Evolutionary conservation across 805 yeast genomes (phyloP).

Genomic region (Wickerhamomyces ciferrii): DNA sequence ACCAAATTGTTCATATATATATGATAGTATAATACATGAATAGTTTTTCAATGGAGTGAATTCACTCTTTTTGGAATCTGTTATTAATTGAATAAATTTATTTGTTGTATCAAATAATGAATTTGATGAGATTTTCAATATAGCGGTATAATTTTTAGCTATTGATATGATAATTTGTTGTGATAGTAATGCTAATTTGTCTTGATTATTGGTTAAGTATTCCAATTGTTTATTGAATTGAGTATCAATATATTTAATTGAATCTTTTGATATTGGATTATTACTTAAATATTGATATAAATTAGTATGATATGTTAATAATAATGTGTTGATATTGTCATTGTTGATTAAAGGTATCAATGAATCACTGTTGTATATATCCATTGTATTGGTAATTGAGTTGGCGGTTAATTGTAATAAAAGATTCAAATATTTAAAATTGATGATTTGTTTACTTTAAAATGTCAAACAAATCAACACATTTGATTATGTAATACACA

Average conservation of each 20-base stretch:
- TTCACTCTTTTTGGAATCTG: constrained; percentile 19
- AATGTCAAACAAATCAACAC: too few species aligned
- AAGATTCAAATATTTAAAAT: too few species aligned
- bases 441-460: too few species aligned
- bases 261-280: neutral
- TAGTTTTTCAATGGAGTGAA: constrained; percentile 24
- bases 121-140: constrained; percentile 13
- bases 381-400: too few species aligned
- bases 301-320: neutral
- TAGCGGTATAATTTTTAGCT: constrained; percentile 18
- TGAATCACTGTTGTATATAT: too few species aligned
- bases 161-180: constrained; percentile 14
- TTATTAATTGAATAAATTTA: constrained; percentile 21
- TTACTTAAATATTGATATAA: neutral
- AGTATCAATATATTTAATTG: too few species aligned
- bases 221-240: constrained; percentile 15
- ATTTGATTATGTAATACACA: too few species aligned
- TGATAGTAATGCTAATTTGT: constrained; percentile 10
- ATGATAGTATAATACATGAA: constrained; percentile 22
- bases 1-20: constrained; percentile 27
- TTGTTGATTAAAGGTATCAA: too few species aligned
- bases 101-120: constrained; percentile 23
- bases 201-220: constrained; percentile 16
- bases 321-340: too few species aligned
- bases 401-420: too few species aligned